phyloP scores from a whole-genome alignment of 805 yeast genomes.

The Candida ponderosae region DNA sequence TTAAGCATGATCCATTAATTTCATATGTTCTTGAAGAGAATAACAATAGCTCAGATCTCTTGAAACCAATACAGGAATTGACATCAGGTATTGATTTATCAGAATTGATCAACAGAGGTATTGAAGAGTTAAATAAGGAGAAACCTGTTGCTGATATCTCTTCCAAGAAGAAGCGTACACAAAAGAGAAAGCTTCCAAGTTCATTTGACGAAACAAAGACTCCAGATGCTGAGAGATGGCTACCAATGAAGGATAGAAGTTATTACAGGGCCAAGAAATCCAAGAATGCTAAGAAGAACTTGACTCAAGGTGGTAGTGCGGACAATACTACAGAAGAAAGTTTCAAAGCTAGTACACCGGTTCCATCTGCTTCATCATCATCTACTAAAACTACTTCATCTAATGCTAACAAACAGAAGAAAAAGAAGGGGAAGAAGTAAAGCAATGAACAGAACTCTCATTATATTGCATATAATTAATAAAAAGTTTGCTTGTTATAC shows the following conservation, averaged over 20 bases:
- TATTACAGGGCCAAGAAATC: constrained; percentile 74
- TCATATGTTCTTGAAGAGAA: constrained; percentile 21
- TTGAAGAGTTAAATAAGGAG: constrained; percentile 9
- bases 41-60: constrained; percentile 6
- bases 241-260: constrained; percentile 80
- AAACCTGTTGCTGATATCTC: constrained; percentile 8
- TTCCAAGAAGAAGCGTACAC: constrained; percentile 23
- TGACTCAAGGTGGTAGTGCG: constrained; percentile 56
- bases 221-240: constrained; percentile 80
- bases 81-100: constrained; percentile 24
- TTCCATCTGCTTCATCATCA: neutral
- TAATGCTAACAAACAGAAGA: constrained; percentile 8
- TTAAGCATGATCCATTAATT: constrained; percentile 17
- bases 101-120: constrained; percentile 17
- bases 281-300: constrained; percentile 27
- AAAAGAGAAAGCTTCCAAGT: constrained; percentile 29
- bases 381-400: constrained; percentile 1
- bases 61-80: constrained; percentile 20
- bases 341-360: neutral
- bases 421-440: constrained; percentile 20
- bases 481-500: too few relatives aligned
- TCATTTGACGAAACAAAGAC: constrained; percentile 29
- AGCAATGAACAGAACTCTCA: too few relatives aligned
- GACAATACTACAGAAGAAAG: constrained; percentile 38
- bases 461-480: too few relatives aligned